These are phyloP conservation scores for Rhodotorula sp. DNA, from an alignment of 1,284 basidiomycete genomes.

Conservation along the genomic window DNA sequence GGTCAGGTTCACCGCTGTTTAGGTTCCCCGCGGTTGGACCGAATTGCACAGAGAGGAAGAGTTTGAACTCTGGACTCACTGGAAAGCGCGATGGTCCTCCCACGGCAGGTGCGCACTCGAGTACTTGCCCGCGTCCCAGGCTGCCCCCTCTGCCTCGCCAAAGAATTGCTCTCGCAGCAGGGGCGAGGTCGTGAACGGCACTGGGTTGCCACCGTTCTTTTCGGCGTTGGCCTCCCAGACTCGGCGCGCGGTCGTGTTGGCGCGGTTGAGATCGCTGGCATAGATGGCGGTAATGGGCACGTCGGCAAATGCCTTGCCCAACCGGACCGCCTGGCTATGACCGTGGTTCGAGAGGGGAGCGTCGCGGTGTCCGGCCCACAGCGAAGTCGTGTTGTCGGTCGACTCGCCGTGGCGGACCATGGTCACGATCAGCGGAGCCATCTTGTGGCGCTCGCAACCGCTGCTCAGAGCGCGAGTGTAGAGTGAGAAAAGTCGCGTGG, in stretches of 20 bases:
- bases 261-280: constrained; percentile 75
- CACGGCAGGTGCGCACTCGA: constrained; percentile 37
- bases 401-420: constrained; percentile 42
- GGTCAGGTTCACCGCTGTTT: background rate
- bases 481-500: background rate
- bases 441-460: background rate
- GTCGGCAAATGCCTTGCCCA: constrained; percentile 41
- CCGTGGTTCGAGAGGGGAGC: constrained; percentile 39
- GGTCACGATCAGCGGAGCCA: constrained; percentile 37
- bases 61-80: constrained; percentile 55
- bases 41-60: background rate
- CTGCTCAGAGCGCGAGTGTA: background rate
- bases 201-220: constrained; percentile 54
- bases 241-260: constrained; percentile 66
- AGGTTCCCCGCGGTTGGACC: too few relatives aligned
- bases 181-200: constrained; percentile 56
- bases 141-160: constrained; percentile 68
- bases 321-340: constrained; percentile 37
- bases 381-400: constrained; percentile 35
- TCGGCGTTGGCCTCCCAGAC: constrained; percentile 53
- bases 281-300: constrained; percentile 59
- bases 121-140: constrained; percentile 41
- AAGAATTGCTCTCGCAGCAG: constrained; percentile 56
- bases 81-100: constrained; percentile 55
- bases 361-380: constrained; percentile 43